Conservation (phyloP, 2,329 filamentous ascomycete genomes). For the Remersonia thermophila region DNA sequence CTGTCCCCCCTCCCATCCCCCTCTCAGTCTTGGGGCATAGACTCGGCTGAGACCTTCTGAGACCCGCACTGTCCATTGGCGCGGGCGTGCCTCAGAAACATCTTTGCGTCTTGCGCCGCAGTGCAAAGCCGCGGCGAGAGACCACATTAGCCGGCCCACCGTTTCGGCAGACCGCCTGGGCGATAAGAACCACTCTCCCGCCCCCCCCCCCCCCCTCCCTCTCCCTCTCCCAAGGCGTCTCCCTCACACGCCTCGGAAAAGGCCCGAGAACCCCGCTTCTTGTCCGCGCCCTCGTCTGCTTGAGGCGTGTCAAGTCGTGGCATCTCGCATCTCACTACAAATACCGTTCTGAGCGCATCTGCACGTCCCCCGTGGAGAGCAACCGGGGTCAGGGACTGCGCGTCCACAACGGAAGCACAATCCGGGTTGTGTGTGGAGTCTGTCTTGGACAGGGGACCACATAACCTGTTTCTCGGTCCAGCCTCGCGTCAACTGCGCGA, state of each 20-base stretch:
- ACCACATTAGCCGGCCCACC: conserved; percentile 12
- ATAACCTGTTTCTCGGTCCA: neutral
- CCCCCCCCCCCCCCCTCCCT: conserved; percentile 5
- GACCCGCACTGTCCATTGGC: neutral
- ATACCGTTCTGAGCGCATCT: too few relatives aligned
- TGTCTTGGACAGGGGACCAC: neutral
- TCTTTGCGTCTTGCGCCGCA: too few relatives aligned
- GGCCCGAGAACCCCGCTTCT: conserved; percentile 3
- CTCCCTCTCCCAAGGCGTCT: too few relatives aligned
- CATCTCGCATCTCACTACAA: too few relatives aligned
- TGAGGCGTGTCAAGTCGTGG: too few relatives aligned
- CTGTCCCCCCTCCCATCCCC: neutral
- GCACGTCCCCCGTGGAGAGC: too few relatives aligned
- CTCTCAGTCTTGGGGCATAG: too few relatives aligned
- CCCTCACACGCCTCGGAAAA: too few relatives aligned
- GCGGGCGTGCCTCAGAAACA: neutral
- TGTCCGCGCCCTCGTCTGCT: conserved; percentile 5
- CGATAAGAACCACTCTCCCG: conserved; percentile 17
- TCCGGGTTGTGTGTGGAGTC: too few relatives aligned
- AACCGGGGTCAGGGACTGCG: too few relatives aligned
- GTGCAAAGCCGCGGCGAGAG: conserved; percentile 9
- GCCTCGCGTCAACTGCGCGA: too few relatives aligned
- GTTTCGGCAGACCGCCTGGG: conserved; percentile 12
- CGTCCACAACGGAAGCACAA: too few relatives aligned
- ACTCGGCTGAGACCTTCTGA: neutral